Conservation (phyloP, 1,284 basidiomycete species). For the Puccinia novopanici region DNA sequence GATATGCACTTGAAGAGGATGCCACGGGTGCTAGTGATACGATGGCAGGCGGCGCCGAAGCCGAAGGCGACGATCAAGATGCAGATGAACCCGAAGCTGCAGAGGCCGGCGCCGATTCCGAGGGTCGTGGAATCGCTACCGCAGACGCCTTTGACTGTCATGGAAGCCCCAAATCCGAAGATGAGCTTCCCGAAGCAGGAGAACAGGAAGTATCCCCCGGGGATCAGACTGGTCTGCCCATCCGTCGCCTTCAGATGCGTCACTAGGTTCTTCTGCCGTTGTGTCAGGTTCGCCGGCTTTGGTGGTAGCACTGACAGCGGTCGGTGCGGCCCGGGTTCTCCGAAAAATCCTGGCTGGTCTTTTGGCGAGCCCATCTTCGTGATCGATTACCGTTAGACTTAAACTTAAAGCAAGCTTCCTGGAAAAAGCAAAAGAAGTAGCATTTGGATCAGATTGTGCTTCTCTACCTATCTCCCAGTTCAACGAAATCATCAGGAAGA, state of each 20-base stretch:
- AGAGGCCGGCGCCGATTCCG: neutral
- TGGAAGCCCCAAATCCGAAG: conserved; percentile 38
- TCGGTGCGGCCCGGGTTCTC: neutral
- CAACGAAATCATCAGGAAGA: too few species aligned
- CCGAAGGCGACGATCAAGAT: conserved; percentile 45
- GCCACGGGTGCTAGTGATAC: neutral
- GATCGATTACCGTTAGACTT: neutral
- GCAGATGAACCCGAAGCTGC: conserved; percentile 29
- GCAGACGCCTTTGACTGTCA: conserved; percentile 36
- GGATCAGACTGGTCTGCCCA: conserved; percentile 8
- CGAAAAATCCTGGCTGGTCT: neutral
- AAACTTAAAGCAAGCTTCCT: too few species aligned
- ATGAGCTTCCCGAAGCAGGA: conserved; percentile 41
- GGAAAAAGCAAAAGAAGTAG: neutral
- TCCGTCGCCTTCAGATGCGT: conserved; percentile 15
- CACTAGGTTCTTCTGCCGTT: conserved; percentile 25
- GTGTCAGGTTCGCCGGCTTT: neutral
- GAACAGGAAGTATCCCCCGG: conserved; percentile 27
- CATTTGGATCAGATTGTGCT: neutral
- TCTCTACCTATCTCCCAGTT: too few species aligned
- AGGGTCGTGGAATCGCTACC: neutral
- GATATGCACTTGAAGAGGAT: conserved; percentile 43
- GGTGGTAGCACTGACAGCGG: conserved; percentile 25
- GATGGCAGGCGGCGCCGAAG: conserved; percentile 24
- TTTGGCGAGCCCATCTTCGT: neutral